Evolutionary conservation across 371 early-diverging fungal genomes (phyloP), one percentile per base, ranked within the genome.

Genomic region (Mortierella polycephala): DNA sequence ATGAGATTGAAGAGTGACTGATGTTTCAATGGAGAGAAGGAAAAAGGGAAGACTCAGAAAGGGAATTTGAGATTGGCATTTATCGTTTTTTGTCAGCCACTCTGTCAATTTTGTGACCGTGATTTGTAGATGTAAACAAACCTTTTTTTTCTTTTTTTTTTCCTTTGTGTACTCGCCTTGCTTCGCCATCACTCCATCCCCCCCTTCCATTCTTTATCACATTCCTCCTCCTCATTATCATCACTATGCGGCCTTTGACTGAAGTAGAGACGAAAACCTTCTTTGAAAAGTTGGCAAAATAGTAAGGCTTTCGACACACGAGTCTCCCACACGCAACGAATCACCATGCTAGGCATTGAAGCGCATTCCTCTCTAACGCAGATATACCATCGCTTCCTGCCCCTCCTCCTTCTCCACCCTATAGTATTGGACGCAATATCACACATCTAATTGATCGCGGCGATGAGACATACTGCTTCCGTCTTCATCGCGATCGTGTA

Each of bases 251-350:
- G 55, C 97, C 97, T 8, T 86, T 98, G 55, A 96, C 97, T 46
- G 94, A 95, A 74, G 94, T 96, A 75, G 98, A 98, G 84, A 96
- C 97, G 51, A 96, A 95, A 70, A 93, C 93, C 42, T 89, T 98
- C 64, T 98, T 98, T 71, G 95, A 96, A 81, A 98, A 98, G 85
- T 89, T 98, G 59, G 90, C 98, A 49, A 96, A 96, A 88, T 97
- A 96, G 96, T 96, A 91, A 71, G 90, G 66, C 18, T 54, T 20
- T 44, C n/a, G n/a, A n/a, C n/a, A n/a, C n/a, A n/a, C n/a, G n/a
- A n/a, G n/a, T n/a, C n/a, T n/a, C n/a, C n/a, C n/a, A n/a, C n/a
- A n/a, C n/a, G n/a, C n/a, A n/a, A n/a, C n/a, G n/a, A n/a, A n/a
- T n/a, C n/a, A n/a, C n/a, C n/a, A n/a, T n/a, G n/a, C n/a, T n/a